Base-by-base conservation (phyloP, 768 basidiomycete species). In the Terana coerulea region DNA sequence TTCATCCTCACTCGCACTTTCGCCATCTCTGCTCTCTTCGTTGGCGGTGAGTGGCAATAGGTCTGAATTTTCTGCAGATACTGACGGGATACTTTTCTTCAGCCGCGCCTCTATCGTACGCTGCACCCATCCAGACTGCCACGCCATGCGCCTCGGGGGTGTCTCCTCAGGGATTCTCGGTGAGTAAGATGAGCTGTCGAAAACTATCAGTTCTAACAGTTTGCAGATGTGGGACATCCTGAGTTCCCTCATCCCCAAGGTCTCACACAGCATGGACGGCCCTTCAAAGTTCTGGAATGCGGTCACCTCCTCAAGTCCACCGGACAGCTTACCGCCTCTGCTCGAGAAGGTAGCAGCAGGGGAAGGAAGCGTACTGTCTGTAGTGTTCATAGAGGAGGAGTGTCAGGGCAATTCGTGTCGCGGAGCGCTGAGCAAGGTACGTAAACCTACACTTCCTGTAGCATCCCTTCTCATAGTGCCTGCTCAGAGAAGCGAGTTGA, bases 1-100 rank as follows among this genome's bases (percentile, higher is more conserved):
- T 52, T 52, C 51, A 35, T 52, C 24, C 51, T 52, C 31, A 52
- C 51, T 21, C 51, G 51, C 19, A 28, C 51, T 37, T 44, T 52
- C 34, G 51, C 51, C 3, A 44, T 52, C 43, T 52, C 51, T 22
- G 28, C 43, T 26, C 34, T 52, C 43, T 35, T 52, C 33, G 51
- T 52, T 21, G 41, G 41, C 45, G 51, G 51, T 52, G 42, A 52
- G 51, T 28, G 39, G 6, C 25, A 5, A 14, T 33, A 2, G 2
- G 5, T 2, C 4, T n/a, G 31, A 22, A 5, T 12, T n/a, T 12
- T 47, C 19, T n/a, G 28, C 21, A n/a, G 21, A 14, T 21, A 3
- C 11, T 21, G 6, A 47, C 14, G n/a, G n/a, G 9, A 22, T 34
- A 14, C 15, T 6, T 10, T 6, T 28, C 24, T 5, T 7, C 45